Evolutionary conservation across 371 early-diverging fungal genomes (phyloP).

Genomic region (Sporodiniella umbellata): DNA sequence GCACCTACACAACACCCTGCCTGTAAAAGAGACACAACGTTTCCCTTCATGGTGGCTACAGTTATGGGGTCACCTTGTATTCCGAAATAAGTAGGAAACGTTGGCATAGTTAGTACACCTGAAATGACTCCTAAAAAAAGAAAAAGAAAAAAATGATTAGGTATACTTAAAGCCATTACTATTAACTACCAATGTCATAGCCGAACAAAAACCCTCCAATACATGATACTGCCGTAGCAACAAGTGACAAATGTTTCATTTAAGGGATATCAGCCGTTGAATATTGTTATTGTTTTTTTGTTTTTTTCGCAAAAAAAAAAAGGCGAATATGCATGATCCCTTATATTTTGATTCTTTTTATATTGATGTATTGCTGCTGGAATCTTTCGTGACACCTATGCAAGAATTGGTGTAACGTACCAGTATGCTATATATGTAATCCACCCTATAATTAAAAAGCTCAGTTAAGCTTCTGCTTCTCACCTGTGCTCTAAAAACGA

Average conservation of each 20-base stretch:
- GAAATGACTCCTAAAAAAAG: constrained; percentile 20
- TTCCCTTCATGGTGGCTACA: constrained; percentile 35
- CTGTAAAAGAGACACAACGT: constrained; percentile 40
- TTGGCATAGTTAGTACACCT: constrained; percentile 45
- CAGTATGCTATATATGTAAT: too few relatives aligned
- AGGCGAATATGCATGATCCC: too few relatives aligned
- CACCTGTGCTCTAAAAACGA: too few relatives aligned
- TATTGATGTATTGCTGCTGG: too few relatives aligned
- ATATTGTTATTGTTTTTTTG: background rate
- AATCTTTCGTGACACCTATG: too few relatives aligned
- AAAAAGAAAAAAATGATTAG: too few relatives aligned
- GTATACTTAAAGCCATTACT: too few relatives aligned
- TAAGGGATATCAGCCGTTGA: too few relatives aligned
- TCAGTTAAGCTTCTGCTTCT: too few relatives aligned
- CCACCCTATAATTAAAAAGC: too few relatives aligned
- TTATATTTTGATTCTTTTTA: too few relatives aligned
- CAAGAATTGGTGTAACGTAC: too few relatives aligned
- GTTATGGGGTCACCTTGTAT: constrained; percentile 20
- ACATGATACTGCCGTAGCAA: constrained; percentile 42
- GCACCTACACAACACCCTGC: constrained; percentile 46
- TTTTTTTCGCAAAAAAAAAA: background rate
- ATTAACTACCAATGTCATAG: constrained; percentile 41
- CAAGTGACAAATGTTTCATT: constrained; percentile 37
- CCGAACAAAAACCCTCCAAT: constrained; percentile 49
- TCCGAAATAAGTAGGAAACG: constrained; percentile 37